Conservation (phyloP, 306 rosid species). For the Quillaja saponaria region DNA sequence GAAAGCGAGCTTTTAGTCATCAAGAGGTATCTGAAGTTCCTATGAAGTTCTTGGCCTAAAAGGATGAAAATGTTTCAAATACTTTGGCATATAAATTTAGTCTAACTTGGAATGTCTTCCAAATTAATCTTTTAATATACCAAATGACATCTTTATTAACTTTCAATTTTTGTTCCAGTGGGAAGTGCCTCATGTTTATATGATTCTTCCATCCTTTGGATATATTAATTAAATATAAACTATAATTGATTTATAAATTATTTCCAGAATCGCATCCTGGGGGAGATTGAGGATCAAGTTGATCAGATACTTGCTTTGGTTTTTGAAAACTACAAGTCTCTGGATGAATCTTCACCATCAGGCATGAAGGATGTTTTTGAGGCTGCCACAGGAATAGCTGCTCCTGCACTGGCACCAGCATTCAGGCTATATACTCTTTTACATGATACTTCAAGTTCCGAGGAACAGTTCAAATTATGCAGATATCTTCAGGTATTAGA, state of each 20-base stretch:
- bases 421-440: constrained; percentile 35
- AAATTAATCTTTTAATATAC: no score
- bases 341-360: constrained; percentile 31
- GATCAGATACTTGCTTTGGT: constrained; percentile 34
- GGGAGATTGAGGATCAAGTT: constrained; percentile 37
- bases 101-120: no score
- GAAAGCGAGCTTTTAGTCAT: constrained; percentile 28
- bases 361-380: constrained; percentile 34
- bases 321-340: constrained; percentile 46
- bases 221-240: not conserved
- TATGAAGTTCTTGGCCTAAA: no score
- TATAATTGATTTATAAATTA: not conserved
- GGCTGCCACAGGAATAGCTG: constrained; percentile 26
- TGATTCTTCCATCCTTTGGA: no score
- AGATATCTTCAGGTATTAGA: constrained; percentile 33
- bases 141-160: not conserved
- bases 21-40: constrained; percentile 31
- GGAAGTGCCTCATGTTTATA: no score
- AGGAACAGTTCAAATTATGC: constrained; percentile 35
- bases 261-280: constrained; percentile 39
- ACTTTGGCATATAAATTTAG: no score
- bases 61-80: no score
- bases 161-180: not conserved
- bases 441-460: constrained; percentile 33
- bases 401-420: constrained; percentile 43